Percentiles rank a stretch among this genome's conserved stretches.
These are phyloP conservation scores for Cornus controversa DNA, from an alignment of 148 eudicot species.

Conservation along the genomic window DNA sequence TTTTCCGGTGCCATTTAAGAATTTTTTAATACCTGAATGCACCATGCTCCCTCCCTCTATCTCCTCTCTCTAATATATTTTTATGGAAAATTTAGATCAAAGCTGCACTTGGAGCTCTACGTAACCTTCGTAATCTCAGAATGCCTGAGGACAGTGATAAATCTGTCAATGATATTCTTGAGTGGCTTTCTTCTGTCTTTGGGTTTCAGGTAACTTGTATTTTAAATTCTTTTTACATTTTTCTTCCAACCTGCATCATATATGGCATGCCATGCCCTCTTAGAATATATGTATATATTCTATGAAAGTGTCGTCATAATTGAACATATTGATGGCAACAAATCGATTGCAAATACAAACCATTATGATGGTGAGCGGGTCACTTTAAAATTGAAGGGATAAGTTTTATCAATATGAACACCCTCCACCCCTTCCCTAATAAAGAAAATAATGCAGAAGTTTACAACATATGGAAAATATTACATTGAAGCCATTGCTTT, in stretches of 20 bases:
- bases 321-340: background rate
- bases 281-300: background rate
- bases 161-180: conserved; percentile 71
- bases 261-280: background rate
- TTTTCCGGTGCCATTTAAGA: background rate
- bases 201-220: conserved; percentile 77
- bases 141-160: conserved; percentile 61
- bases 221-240: background rate
- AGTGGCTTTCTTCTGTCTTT: conserved; percentile 81
- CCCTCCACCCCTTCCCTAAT: background rate
- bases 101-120: conserved; percentile 80
- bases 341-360: background rate
- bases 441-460: background rate
- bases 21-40: background rate
- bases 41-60: background rate
- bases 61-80: background rate
- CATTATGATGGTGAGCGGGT: background rate
- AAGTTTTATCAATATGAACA: background rate
- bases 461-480: background rate
- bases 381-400: background rate
- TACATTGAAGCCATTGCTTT: background rate
- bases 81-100: conserved; percentile 49
- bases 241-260: background rate
- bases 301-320: background rate
- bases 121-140: conserved; percentile 67